These are phyloP conservation scores for Brassica carinata DNA, from an alignment of 345 rosid species.

Conservation along the genomic window DNA sequence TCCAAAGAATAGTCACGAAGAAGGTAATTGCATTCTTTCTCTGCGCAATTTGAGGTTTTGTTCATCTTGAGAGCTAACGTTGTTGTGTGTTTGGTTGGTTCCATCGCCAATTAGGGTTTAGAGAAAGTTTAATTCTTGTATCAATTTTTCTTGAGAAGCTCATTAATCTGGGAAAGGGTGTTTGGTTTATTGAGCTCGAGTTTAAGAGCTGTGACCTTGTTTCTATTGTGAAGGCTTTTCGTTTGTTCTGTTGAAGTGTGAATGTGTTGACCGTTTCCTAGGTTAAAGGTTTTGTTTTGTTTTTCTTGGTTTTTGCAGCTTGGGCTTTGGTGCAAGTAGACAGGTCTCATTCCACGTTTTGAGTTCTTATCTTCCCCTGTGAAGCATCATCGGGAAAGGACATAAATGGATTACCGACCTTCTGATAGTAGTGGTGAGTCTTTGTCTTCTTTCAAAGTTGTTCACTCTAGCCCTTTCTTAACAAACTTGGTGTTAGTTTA, in stretches of 20 bases:
- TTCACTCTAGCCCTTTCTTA: not conserved
- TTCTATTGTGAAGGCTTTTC: not conserved
- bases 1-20: constrained; percentile 6
- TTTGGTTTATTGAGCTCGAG: constrained; percentile 13
- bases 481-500: not conserved
- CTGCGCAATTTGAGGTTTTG: constrained; percentile 20
- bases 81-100: constrained; percentile 12
- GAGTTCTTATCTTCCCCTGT: constrained; percentile 7
- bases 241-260: not conserved
- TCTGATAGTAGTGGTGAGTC: constrained; percentile 77
- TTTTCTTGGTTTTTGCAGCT: constrained; percentile 31
- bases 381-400: constrained; percentile 18
- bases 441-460: constrained; percentile 9
- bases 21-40: constrained; percentile 16
- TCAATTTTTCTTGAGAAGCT: not conserved
- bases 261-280: not conserved
- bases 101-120: constrained; percentile 30
- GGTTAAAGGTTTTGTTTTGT: not conserved
- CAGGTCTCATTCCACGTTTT: constrained; percentile 22
- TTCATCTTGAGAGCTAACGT: constrained; percentile 27
- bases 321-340: constrained; percentile 15
- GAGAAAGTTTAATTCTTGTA: not conserved
- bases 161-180: not conserved
- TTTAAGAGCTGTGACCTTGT: constrained; percentile 7
- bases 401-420: constrained; percentile 57